Percentiles rank a stretch among this genome's conserved stretches.
Conservation (phyloP, 768 basidiomycete genomes). For the Thelephora aurantiotincta region DNA sequence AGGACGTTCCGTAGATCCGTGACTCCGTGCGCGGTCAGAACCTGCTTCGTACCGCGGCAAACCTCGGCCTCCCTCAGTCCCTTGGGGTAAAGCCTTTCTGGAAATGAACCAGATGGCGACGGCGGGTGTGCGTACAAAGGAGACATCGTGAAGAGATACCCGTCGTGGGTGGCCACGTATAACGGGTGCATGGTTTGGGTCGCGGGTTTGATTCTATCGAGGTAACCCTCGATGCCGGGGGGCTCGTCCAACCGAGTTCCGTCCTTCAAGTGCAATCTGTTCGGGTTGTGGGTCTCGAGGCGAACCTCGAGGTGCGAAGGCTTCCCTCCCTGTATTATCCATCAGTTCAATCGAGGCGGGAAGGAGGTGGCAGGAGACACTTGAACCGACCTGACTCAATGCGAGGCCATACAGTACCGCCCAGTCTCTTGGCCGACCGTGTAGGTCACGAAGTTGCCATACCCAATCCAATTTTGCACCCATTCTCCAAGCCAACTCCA, state of each 20-base stretch:
- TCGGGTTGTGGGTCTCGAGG: slow-evolving; percentile 54
- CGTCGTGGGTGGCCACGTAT: slow-evolving; percentile 63
- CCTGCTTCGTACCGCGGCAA: slow-evolving; percentile 46
- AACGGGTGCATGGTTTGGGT: slow-evolving; percentile 40
- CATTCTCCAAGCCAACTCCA: slow-evolving; percentile 71
- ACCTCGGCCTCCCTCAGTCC: slow-evolving; percentile 38
- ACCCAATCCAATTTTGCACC: slow-evolving; percentile 78
- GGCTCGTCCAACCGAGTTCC: slow-evolving; percentile 53
- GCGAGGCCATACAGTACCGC: slow-evolving; percentile 65
- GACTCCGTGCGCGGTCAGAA: slow-evolving; percentile 50
- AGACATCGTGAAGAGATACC: slow-evolving; percentile 50
- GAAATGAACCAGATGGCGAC: slow-evolving; percentile 40
- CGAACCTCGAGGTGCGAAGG: slow-evolving; percentile 60
- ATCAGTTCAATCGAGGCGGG: neutral
- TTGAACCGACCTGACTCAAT: slow-evolving; percentile 43
- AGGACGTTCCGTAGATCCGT: slow-evolving; percentile 61
- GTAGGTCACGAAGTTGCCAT: slow-evolving; percentile 53
- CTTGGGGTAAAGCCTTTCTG: slow-evolving; percentile 16
- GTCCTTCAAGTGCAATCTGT: slow-evolving; percentile 25
- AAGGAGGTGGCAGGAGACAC: slow-evolving; percentile 1
- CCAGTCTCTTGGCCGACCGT: slow-evolving; percentile 52
- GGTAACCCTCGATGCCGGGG: slow-evolving; percentile 74
- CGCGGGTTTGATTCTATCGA: slow-evolving; percentile 54
- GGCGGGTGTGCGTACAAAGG: slow-evolving; percentile 50
- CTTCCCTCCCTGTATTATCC: slow-evolving; percentile 18